Base-by-base conservation (phyloP, 306 rosid genomes). In the Vicia sativa region DNA sequence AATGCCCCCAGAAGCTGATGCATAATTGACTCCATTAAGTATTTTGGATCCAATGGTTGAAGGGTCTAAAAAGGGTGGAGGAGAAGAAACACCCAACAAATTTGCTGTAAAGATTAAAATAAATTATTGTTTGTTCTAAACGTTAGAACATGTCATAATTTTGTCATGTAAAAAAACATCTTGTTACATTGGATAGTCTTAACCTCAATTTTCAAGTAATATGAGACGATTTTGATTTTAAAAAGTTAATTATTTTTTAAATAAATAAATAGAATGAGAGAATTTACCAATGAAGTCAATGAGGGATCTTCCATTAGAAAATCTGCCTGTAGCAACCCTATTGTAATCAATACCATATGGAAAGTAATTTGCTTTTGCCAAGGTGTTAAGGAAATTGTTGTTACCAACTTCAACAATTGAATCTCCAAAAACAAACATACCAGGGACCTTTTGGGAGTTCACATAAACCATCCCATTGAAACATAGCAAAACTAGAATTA, bases 351-450 rank as follows among this genome's bases (percentile, higher is more conserved):
- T 57, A 61, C 98, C 98, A 25, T 90, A 90, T 41, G 98, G 96
- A 68, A 1, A 77, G 77, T 58, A 92, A 58, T 89, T 84, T 31
- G 98, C 53, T 80, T 54, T 92, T 1, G 95, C 96, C 0, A 74
- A 0, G 1, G 96, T 45, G 19, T 16, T 77, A 0, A 92, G 77
- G 78, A 48, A 83, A 74, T 90, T 92, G 52, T 90, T 90, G 84
- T 92, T 92, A 31, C 98, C 98, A 75, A 80, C 86, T 12, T 92
- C 98, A 61, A 80, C 95, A 76, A 87, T 66, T 7, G 98, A 90
- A 64, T 92, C 98, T 21, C 98, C 98, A 21, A 92, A 92, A 74
- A 85, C 81, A 72, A 90, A 87, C 81, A 90, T 42, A 14, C 89
- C 96, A 29, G 98, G 74, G 67, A 92, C 91, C 58, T 11, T 82